phyloP scores from a whole-genome alignment of 106 monocot genomes.

The Platanthera zijinensis region DNA sequence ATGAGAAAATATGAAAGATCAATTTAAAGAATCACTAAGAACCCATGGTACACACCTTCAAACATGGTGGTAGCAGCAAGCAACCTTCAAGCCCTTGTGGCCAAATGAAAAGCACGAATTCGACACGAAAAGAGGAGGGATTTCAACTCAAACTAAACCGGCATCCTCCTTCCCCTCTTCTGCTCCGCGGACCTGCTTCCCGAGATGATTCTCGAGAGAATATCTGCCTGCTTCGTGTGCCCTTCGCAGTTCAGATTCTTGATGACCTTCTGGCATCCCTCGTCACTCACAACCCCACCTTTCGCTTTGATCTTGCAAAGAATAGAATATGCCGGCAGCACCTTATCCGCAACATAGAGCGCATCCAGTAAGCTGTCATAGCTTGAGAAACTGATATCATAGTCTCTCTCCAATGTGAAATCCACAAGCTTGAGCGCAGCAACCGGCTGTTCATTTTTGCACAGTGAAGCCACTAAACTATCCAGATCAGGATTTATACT shows the following conservation, averaged over 20 bases:
- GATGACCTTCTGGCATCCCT: slow-evolving; percentile 60
- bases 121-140: no score
- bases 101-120: no score
- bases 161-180: slow-evolving; percentile 30
- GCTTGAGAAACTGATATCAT: slow-evolving; percentile 57
- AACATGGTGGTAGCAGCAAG: no score
- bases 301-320: slow-evolving; percentile 81
- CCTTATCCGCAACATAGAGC: slow-evolving; percentile 47
- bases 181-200: slow-evolving; percentile 16
- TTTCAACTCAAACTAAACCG: no score
- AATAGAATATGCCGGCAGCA: slow-evolving; percentile 69
- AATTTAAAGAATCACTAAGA: no score
- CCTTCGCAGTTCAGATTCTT: slow-evolving; percentile 65
- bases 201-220: slow-evolving; percentile 59
- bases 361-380: slow-evolving; percentile 68
- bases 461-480: slow-evolving; percentile 39
- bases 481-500: slow-evolving; percentile 47
- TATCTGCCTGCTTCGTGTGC: slow-evolving; percentile 84
- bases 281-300: slow-evolving; percentile 55
- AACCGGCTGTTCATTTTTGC: slow-evolving; percentile 45
- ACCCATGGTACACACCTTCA: no score
- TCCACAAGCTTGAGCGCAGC: slow-evolving; percentile 72
- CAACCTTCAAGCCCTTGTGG: no score
- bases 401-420: slow-evolving; percentile 69
- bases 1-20: no score